Conservation (phyloP, 1,139 yeast species). For the Fermentozyma sake region DNA sequence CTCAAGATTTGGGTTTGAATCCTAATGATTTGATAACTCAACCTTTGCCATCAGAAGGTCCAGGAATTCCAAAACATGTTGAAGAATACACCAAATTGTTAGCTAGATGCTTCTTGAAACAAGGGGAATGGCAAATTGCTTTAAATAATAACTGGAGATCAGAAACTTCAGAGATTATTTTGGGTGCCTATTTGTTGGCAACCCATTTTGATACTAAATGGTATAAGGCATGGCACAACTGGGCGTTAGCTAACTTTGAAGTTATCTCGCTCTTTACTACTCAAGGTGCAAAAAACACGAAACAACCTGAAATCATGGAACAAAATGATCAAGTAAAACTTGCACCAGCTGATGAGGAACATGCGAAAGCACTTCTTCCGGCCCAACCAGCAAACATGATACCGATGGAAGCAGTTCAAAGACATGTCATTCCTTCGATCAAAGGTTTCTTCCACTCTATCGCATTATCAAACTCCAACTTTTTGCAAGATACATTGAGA, state of each 20-base stretch:
- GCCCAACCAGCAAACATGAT: constrained; percentile 24
- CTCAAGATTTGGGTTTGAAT: constrained; percentile 78
- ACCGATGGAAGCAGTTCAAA: constrained; percentile 61
- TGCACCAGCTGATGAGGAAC: constrained; percentile 10
- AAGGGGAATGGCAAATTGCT: constrained; percentile 97
- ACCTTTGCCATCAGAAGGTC: constrained; percentile 74
- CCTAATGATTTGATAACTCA: constrained; percentile 81
- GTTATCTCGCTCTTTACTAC: constrained; percentile 70
- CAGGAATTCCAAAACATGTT: constrained; percentile 72
- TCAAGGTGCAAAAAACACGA: constrained; percentile 14
- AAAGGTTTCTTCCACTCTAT: constrained; percentile 95
- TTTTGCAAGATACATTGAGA: constrained; percentile 88
- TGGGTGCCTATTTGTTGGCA: constrained; percentile 89
- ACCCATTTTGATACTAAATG: constrained; percentile 90
- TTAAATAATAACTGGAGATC: constrained; percentile 75
- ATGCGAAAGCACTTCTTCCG: constrained; percentile 13
- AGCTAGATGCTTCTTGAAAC: constrained; percentile 93
- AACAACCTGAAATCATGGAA: constrained; percentile 22
- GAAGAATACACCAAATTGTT: constrained; percentile 81
- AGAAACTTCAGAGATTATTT: constrained; percentile 71
- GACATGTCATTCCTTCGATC: constrained; percentile 92
- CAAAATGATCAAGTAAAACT: constrained; percentile 21
- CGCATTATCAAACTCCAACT: constrained; percentile 78
- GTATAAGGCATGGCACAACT: constrained; percentile 99
- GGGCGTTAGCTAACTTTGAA: constrained; percentile 98